A percentile compares a stretch with the other conserved stretches of the same genome.
Evolutionary conservation across 2,329 filamentous ascomycete species (phyloP).

Genomic region (Xylariaceae sp.): DNA sequence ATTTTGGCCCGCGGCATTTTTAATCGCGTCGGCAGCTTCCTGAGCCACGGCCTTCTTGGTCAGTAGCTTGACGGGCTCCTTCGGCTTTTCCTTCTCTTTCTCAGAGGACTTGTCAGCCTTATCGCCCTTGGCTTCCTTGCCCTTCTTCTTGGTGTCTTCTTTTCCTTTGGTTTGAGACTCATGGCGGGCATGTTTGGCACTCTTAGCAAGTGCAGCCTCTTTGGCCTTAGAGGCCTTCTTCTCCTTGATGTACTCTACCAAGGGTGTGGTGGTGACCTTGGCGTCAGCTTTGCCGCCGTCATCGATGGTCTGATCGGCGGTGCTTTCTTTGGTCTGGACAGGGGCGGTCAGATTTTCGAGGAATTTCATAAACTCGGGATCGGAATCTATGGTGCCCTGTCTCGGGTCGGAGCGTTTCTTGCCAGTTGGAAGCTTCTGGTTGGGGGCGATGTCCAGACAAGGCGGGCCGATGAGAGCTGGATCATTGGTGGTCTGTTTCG

Average conservation of each 20-base stretch:
- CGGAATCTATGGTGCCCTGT: conserved; percentile 93
- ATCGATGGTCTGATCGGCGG: conserved; percentile 44
- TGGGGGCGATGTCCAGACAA: conserved; percentile 74
- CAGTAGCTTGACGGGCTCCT: conserved; percentile 60
- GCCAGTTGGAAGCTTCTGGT: conserved; percentile 73
- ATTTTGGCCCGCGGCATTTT: conserved; percentile 38
- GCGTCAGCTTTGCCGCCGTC: conserved; percentile 46
- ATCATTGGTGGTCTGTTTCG: conserved; percentile 69
- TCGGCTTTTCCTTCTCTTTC: conserved; percentile 49
- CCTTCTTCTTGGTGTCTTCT: conserved; percentile 50
- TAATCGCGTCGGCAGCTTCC: conserved; percentile 44
- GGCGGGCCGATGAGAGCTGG: conserved; percentile 74
- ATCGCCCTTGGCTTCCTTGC: conserved; percentile 60
- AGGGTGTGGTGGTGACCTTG: conserved; percentile 75
- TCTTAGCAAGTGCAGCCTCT: conserved; percentile 51
- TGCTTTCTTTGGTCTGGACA: conserved; percentile 44
- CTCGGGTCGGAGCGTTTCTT: conserved; percentile 76
- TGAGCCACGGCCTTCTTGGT: conserved; percentile 56
- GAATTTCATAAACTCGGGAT: conserved; percentile 92
- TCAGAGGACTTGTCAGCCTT: conserved; percentile 62
- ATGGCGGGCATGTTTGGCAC: conserved; percentile 52
- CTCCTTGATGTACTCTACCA: conserved; percentile 86
- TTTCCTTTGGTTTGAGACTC: conserved; percentile 53
- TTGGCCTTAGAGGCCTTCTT: conserved; percentile 77
- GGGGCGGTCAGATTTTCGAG: conserved; percentile 79